Conservation (phyloP, 176 grass and related monocot species). For the Rhynchospora breviuscula region DNA sequence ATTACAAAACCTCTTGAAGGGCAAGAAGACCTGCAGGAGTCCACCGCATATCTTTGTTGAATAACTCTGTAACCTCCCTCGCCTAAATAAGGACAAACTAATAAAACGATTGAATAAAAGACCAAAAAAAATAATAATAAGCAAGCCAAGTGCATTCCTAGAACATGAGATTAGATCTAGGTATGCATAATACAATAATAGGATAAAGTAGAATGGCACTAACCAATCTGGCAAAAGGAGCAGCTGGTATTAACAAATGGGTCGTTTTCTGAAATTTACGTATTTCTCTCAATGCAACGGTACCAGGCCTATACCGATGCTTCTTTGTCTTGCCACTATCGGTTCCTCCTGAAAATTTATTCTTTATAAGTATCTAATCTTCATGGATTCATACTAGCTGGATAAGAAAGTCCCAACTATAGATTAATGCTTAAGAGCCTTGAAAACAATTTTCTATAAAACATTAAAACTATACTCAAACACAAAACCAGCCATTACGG, state of each 20-base stretch:
- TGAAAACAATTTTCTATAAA: neutral
- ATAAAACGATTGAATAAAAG: neutral
- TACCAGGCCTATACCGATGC: constrained; percentile 35
- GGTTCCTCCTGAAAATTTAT: neutral
- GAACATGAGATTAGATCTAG: too few species aligned
- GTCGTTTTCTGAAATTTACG: constrained; percentile 47
- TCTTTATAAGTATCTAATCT: neutral
- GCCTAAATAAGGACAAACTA: constrained; percentile 38
- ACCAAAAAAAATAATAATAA: neutral
- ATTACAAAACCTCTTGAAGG: constrained; percentile 33
- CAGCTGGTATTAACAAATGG: constrained; percentile 40
- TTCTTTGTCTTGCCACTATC: neutral
- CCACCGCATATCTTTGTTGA: constrained; percentile 29
- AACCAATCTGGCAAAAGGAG: constrained; percentile 57
- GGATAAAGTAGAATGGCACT: neutral
- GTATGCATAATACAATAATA: too few species aligned
- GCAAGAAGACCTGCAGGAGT: constrained; percentile 32
- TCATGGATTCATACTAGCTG: neutral
- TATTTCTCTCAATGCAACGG: constrained; percentile 62
- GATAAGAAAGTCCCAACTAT: neutral
- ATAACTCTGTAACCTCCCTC: constrained; percentile 42
- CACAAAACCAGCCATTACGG: too few species aligned
- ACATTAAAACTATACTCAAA: neutral
- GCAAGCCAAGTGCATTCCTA: neutral
- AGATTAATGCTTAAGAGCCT: neutral